Conservation (phyloP, 805 yeast species). For the Debaryomyces castellii region DNA sequence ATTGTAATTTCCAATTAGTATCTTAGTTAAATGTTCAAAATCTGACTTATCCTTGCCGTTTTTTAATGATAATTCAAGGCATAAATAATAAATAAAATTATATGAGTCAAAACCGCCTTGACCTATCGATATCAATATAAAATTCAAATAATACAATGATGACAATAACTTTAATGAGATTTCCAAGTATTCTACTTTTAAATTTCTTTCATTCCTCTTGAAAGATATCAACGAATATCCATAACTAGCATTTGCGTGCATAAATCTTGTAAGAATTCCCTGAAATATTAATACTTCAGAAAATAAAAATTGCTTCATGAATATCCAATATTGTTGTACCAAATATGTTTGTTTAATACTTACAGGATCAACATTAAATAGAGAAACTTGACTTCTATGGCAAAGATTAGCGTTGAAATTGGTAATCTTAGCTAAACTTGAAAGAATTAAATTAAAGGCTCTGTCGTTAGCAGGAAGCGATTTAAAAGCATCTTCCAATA, state of each 20-base stretch:
- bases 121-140: conserved; percentile 53
- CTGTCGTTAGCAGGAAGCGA: conserved; percentile 10
- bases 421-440: conserved; percentile 20
- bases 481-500: conserved; percentile 39
- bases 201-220: conserved; percentile 4
- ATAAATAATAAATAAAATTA: conserved; percentile 55
- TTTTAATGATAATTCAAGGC: conserved; percentile 39
- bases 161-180: conserved; percentile 33
- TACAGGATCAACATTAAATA: conserved; percentile 11
- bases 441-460: conserved; percentile 18
- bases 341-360: conserved; percentile 2
- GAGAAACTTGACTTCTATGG: conserved; percentile 12
- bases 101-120: conserved; percentile 65
- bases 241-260: conserved; percentile 12
- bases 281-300: conserved; percentile 51
- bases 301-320: conserved; percentile 44
- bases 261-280: conserved; percentile 42
- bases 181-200: conserved; percentile 27
- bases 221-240: conserved; percentile 1
- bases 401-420: conserved; percentile 26
- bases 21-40: conserved; percentile 31
- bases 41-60: conserved; percentile 18
- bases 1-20: conserved; percentile 31
- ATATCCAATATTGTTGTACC: conserved; percentile 30
- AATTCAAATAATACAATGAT: conserved; percentile 44